Percentiles rank a stretch among this genome's conserved stretches.
These are phyloP conservation scores for Cryptococcus wingfieldii DNA, from an alignment of 1,284 basidiomycete species.

Conservation along the genomic window DNA sequence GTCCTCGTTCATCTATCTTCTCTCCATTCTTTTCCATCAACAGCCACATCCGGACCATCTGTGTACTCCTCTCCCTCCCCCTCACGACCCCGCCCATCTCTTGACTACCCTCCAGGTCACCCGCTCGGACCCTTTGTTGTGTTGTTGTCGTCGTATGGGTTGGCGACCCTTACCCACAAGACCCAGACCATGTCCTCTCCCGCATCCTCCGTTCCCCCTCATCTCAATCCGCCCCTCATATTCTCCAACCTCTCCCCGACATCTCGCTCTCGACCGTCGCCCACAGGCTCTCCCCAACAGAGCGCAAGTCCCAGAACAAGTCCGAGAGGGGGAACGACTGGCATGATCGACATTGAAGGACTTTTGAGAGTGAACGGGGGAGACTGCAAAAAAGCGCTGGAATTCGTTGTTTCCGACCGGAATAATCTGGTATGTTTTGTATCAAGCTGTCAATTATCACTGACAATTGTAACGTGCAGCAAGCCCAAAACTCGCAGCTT, in stretches of 20 bases:
- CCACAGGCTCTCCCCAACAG: conserved; percentile 21
- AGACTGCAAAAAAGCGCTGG: conserved; percentile 60
- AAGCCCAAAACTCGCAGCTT: conserved; percentile 76
- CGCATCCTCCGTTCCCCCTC: conserved; percentile 19
- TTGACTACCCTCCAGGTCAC: not conserved
- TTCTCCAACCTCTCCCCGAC: conserved; percentile 10
- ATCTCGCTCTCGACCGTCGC: conserved; percentile 12
- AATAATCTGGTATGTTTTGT: conserved; percentile 56
- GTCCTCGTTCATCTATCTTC: not conserved
- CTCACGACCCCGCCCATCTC: too few relatives aligned
- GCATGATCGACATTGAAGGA: conserved; percentile 30
- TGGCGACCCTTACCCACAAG: too few relatives aligned
- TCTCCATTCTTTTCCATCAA: not conserved
- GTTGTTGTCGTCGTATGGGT: too few relatives aligned
- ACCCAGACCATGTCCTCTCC: not conserved
- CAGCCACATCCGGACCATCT: too few relatives aligned
- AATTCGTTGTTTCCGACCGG: conserved; percentile 67
- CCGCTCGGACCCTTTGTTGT: too few relatives aligned
- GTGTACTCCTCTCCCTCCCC: too few relatives aligned
- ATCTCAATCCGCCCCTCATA: conserved; percentile 16
- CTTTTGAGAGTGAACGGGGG: conserved; percentile 33
- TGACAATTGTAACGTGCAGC: conserved; percentile 28
- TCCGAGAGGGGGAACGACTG: conserved; percentile 24
- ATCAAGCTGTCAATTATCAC: not conserved
- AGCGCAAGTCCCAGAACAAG: conserved; percentile 24